Evolutionary conservation across 163 green algal genomes (phyloP).

Genomic region (Smithsoniella earleae): DNA sequence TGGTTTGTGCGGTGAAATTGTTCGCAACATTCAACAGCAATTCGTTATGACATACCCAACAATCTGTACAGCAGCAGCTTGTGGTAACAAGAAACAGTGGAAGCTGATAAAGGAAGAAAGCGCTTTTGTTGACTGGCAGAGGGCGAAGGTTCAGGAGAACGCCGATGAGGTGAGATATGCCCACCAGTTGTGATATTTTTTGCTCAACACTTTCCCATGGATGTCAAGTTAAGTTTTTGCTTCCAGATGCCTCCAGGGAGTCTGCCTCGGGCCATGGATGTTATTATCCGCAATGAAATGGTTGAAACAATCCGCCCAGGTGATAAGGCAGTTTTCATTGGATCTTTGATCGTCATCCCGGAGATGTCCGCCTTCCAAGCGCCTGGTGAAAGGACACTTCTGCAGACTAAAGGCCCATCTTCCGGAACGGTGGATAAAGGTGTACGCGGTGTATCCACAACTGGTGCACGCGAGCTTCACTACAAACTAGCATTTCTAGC

Average conservation of each 20-base stretch:
- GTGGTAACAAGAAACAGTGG: conserved; percentile 78
- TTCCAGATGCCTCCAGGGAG: conserved; percentile 83
- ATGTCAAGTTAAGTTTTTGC: too few species aligned
- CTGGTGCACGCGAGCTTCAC: conserved; percentile 81
- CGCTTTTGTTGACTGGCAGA: conserved; percentile 98
- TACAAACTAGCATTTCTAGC: conserved; percentile 90
- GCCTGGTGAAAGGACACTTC: conserved; percentile 47
- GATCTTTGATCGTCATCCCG: conserved; percentile 84
- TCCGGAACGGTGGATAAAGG: conserved; percentile 48
- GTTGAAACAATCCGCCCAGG: conserved; percentile 86
- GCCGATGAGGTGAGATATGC: conserved; percentile 67
- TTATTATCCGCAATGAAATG: conserved; percentile 85
- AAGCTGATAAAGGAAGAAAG: conserved; percentile 72
- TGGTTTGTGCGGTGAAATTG: conserved; percentile 60
- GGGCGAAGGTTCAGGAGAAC: conserved; percentile 89
- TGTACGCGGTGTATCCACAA: conserved; percentile 62
- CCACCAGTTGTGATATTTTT: not conserved
- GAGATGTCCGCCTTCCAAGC: conserved; percentile 70
- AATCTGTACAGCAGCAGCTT: conserved; percentile 76
- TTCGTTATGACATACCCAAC: conserved; percentile 90
- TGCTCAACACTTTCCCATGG: not conserved
- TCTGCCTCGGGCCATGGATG: conserved; percentile 89
- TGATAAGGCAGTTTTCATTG: conserved; percentile 85
- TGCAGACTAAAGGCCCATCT: conserved; percentile 33
- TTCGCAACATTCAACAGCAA: conserved; percentile 83